A percentile compares a stretch with the other conserved stretches of the same genome.
Conservation (phyloP, 176 grass and related monocot genomes). For the Canna indica region DNA sequence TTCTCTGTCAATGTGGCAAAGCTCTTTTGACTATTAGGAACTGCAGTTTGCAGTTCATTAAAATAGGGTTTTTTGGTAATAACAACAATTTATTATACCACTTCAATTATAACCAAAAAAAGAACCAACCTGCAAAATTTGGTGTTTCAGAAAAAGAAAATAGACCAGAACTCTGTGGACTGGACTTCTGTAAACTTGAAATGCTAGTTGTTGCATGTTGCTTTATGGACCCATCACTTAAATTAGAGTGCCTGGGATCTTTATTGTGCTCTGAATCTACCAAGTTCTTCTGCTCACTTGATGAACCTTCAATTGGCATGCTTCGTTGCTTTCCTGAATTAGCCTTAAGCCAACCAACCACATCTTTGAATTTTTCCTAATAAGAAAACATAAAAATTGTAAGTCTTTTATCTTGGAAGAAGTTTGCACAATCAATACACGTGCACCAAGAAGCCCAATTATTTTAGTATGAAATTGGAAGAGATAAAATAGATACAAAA, state of each 20-base stretch:
- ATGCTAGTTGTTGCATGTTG: conserved; percentile 19
- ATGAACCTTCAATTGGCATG: conserved; percentile 28
- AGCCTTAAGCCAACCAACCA: conserved; percentile 78
- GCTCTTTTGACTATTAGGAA: not conserved
- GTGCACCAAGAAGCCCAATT: not conserved
- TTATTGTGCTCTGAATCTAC: conserved; percentile 25
- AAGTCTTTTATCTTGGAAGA: conserved; percentile 10
- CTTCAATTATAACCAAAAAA: conserved; percentile 2
- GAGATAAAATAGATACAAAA: not conserved
- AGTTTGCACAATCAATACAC: not conserved
- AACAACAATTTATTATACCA: not conserved
- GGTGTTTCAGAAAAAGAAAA: conserved; percentile 43
- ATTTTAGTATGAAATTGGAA: not conserved
- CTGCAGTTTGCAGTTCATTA: not conserved
- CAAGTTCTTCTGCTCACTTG: conserved; percentile 35
- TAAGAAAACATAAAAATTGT: conserved; percentile 16
- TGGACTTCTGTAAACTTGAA: conserved; percentile 37
- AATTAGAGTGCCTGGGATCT: conserved; percentile 19
- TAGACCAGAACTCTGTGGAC: conserved; percentile 24
- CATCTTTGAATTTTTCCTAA: conserved; percentile 97
- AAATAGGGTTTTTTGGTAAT: not conserved
- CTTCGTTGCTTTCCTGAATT: conserved; percentile 38
- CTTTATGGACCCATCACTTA: conserved; percentile 27
- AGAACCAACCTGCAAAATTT: conserved; percentile 39
- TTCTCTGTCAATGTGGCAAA: not conserved